Conservation (phyloP, 2,329 filamentous ascomycete genomes). For the Aspergillus neotritici region DNA sequence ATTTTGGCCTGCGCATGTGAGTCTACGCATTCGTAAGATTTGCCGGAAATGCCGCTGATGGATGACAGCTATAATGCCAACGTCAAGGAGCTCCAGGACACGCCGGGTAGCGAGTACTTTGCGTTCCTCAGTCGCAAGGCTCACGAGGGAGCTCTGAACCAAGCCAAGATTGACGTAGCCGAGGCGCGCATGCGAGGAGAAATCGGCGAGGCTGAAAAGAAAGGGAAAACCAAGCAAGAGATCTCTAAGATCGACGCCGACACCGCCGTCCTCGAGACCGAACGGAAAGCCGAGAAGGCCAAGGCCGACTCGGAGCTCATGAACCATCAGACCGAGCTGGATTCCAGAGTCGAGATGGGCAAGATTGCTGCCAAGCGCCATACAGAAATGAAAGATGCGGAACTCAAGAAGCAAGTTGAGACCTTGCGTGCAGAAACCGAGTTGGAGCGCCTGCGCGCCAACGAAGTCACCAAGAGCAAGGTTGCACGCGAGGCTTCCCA, state of each 20-base stretch:
- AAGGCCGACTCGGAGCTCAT: constrained; percentile 70
- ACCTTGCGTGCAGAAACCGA: constrained; percentile 71
- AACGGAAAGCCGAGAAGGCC: constrained; percentile 76
- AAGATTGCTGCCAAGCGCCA: constrained; percentile 67
- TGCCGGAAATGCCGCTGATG: neutral
- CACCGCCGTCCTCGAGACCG: constrained; percentile 77
- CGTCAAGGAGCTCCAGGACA: constrained; percentile 82
- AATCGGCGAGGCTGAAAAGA: constrained; percentile 63
- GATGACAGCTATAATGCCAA: constrained; percentile 59
- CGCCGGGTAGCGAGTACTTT: constrained; percentile 76
- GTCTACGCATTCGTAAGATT: constrained; percentile 29
- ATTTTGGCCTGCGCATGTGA: constrained; percentile 68
- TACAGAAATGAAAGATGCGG: constrained; percentile 71
- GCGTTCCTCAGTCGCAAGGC: constrained; percentile 75
- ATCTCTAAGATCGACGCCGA: constrained; percentile 84
- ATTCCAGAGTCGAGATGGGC: constrained; percentile 68
- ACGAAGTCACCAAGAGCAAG: constrained; percentile 69
- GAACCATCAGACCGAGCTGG: constrained; percentile 65
- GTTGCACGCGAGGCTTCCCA: constrained; percentile 42
- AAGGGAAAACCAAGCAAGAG: constrained; percentile 75
- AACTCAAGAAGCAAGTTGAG: constrained; percentile 73
- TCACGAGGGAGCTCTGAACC: constrained; percentile 77
- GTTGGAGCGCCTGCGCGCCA: constrained; percentile 71
- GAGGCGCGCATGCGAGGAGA: constrained; percentile 58
- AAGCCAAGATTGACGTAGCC: constrained; percentile 61